Percentiles rank a stretch among this genome's conserved stretches.
These are phyloP conservation scores for Lasiosphaeria miniovina DNA, from an alignment of 495 filamentous ascomycete species.

Conservation along the genomic window DNA sequence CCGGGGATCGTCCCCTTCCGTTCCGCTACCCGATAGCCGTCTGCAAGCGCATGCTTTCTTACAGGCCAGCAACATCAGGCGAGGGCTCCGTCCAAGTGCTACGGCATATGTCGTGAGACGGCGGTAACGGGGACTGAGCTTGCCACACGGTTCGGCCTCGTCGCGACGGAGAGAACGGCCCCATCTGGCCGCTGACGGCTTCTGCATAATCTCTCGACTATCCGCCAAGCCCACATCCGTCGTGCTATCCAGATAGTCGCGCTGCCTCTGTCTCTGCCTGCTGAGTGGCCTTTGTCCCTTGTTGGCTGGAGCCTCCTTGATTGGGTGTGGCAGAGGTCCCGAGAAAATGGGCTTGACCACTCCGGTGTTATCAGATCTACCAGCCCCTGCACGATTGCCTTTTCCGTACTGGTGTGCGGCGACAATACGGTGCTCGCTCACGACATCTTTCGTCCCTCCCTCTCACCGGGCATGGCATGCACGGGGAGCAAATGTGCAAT, in stretches of 20 bases:
- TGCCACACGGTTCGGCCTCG: background rate
- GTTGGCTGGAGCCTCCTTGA: background rate
- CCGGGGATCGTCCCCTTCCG: conserved; percentile 5
- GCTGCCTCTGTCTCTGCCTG: background rate
- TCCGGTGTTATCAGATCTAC: conserved; percentile 7
- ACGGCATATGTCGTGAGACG: conserved; percentile 27
- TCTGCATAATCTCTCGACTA: background rate
- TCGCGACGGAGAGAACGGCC: background rate
- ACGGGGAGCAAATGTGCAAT: conserved; percentile 9
- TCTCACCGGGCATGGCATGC: conserved; percentile 11
- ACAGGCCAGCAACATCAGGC: background rate
- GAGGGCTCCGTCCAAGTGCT: conserved; percentile 10
- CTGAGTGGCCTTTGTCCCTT: background rate
- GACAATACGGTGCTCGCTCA: conserved; percentile 2
- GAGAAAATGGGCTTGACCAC: conserved; percentile 10
- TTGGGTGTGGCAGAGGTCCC: conserved; percentile 17
- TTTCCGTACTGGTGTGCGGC: background rate
- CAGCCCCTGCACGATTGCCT: conserved; percentile 17
- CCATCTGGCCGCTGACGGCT: background rate
- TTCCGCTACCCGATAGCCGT: conserved; percentile 8
- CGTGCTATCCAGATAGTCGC: background rate
- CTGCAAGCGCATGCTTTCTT: conserved; percentile 7
- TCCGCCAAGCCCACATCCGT: background rate
- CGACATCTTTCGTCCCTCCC: conserved; percentile 3
- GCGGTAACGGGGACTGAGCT: background rate